Evolutionary conservation across 306 rosid species (phyloP), one percentile per base, ranked within the genome.

Genomic region (Abrus precatorius): DNA sequence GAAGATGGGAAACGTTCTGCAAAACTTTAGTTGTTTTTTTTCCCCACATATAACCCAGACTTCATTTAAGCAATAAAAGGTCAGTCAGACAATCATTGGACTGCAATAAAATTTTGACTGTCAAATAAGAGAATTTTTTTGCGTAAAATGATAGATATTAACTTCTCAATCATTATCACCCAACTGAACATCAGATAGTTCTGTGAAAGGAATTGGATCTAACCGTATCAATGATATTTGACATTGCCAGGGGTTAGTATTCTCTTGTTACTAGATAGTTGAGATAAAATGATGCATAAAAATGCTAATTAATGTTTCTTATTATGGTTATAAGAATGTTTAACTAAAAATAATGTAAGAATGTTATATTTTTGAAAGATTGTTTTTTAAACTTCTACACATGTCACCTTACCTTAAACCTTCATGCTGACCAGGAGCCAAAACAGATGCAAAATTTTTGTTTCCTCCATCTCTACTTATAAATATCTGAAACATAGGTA

Each of bases 351-450:
- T 20, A 67, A 67, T 20, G 72, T 48, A 43, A 66, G 53, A 66
- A 5, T 45, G 13, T 69, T 27, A 40, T 9, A 74, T 50, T 75
- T 44, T 49, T 1, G 36, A n/a, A 72, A 73, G 34, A 56, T 11
- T 75, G 76, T n/a, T 82, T 48, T 72, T 12, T 32, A 80, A 74
- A 79, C 38, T 30, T 73, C 50, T n/a, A 44, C 28, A 53, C 29
- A 55, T 47, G 52, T 14, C 71, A 77, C 73, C 97, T 93, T 90
- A 95, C 99, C 98, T 88, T 82, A 95, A 52, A 79, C 94, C 98
- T 77, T 95, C 99, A 75, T 95, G 99, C 89, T 95, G 99, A 48
- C 99, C 99, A 53, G 98, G 99, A 83, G 97, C 98, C 96, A 95
- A 86, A 84, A 95, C 99, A 7, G 99, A 93, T 9, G 99, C 96